Evolutionary conservation across 306 rosid genomes (phyloP), one percentile per base, ranked within the genome.

Genomic region (Acacia crassicarpa): DNA sequence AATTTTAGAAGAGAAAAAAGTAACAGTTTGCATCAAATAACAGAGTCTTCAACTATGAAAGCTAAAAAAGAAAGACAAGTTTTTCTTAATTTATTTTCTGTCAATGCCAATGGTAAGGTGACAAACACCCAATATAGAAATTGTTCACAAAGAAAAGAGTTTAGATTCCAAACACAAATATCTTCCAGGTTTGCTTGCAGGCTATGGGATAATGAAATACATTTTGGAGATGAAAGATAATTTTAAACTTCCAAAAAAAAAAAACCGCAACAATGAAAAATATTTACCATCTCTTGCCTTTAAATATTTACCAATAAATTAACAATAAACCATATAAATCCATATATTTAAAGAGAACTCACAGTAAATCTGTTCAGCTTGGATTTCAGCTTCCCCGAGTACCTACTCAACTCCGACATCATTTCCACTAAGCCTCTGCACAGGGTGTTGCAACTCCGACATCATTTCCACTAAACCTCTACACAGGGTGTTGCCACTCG

Each of bases 1-100:
- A 41, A 71, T 79, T 78, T 59, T 30, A 20, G 65, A 76, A 32
- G 69, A 63, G 25, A 67, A 17, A 30, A 58, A 69, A 51, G 56
- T 27, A 25, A 25, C 23, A 2, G 32, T 23, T 62, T 49, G 19
- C 11, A 41, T 48, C 70, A 49, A 69, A 67, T 22, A 63, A 65
- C 51, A 5, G 38, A 49, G n/a, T 20, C 54, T 61, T 38, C 45
- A 63, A 0, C 80, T 35, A 46, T 63, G 62, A 22, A 58, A 67
- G 27, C 49, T 20, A 4, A 38, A 20, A 54, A 17, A 49, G 41
- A 67, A 35, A 70, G 17, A 76, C 51, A 12, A 11, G 2, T 7
- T 40, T 48, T 30, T 32, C 40, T 80, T 44, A 2, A 9, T 68
- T n/a, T 32, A 17, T 25, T 15, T 12, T 72, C 45, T 16, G 54